Percentiles rank a stretch among this genome's conserved stretches.
Conservation (phyloP, 2,329 filamentous ascomycete genomes). For the Colletotrichum paranaense region DNA sequence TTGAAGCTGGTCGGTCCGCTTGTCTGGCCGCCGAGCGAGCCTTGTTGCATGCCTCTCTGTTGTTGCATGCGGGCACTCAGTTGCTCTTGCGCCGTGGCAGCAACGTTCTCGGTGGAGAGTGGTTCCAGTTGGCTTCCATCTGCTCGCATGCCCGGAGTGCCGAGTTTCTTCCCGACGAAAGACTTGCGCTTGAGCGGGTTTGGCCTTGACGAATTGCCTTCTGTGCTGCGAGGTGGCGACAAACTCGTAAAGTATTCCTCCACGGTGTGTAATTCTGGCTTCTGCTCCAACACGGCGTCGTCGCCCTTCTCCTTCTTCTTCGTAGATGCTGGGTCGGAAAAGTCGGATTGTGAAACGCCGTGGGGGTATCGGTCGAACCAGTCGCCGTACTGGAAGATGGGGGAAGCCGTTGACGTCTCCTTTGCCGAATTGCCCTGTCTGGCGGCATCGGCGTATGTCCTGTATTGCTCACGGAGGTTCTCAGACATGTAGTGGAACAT, state of each 20-base stretch:
- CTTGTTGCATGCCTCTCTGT: constrained; percentile 54
- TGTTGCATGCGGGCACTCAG: constrained; percentile 50
- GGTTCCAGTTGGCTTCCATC: constrained; percentile 38
- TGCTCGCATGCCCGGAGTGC: constrained; percentile 14
- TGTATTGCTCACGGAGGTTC: constrained; percentile 89
- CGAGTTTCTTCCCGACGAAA: constrained; percentile 48
- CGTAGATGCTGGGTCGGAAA: constrained; percentile 77
- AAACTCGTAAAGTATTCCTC: constrained; percentile 93
- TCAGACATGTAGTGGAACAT: constrained; percentile 99
- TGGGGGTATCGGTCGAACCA: constrained; percentile 98
- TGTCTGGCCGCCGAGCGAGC: constrained; percentile 53
- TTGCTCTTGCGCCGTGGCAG: constrained; percentile 49
- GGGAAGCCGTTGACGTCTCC: constrained; percentile 61
- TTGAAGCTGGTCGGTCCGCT: constrained; percentile 54
- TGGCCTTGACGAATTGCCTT: constrained; percentile 40
- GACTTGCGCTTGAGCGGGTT: constrained; percentile 49
- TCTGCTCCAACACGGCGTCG: constrained; percentile 90
- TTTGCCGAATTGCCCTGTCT: constrained; percentile 69
- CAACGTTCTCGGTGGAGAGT: constrained; percentile 40
- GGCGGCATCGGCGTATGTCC: constrained; percentile 84
- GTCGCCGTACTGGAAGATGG: constrained; percentile 94
- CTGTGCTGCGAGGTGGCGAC: constrained; percentile 69
- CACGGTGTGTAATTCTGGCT: constrained; percentile 90
- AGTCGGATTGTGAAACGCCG: constrained; percentile 86
- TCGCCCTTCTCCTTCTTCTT: constrained; percentile 81